Evolutionary conservation across 305 asterid genomes (phyloP), one percentile per base, ranked within the genome.

Genomic region (Fraxinus dipetala): DNA sequence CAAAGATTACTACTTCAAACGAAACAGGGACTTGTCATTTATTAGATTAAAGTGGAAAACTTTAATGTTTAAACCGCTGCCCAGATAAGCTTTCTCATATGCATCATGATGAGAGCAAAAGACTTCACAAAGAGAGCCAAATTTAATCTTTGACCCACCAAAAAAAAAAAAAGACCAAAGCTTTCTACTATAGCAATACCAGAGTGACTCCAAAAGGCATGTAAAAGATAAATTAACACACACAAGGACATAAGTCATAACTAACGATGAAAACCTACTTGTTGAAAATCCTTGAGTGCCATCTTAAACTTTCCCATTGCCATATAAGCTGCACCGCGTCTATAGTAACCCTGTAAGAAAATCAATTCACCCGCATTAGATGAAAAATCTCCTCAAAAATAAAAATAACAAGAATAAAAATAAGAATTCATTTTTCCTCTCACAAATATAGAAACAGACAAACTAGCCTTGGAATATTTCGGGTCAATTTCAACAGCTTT

Each of bases 301-400:
- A 92, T 97, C 84, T 93, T 95, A 85, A 94, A 94, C 90, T 95
- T 95, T 75, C 98, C 99, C 99, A 96, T 94, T 22, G 97, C 94
- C 90, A 96, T 76, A 87, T 93, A 85, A 94, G 40, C 40, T 36
- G 40, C 40, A 36, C 40, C 40, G 10, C 10, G 10, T 36, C 40
- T 36, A 36, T 36, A 96, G 83, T 93, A 94, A 36, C 98, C 98
- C 99, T 96, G 89, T 85, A 22, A 63, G n/a, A 63, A 63, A 63
- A 22, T 63, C 34, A 63, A 63, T 63, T 20, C 31, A 36, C 40
- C 48, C 14, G 48, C 1, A 1, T 16, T 70, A 56, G 22, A 54
- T 32, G 35, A 32, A 4, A 32, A 32, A 26, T 16, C 8, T n/a
- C 10, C 8, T 5, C 22, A 56, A 3, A 16, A n/a, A 69, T 11